Conservation (phyloP, 164 flowering plant genomes). For the Pachysandra terminalis region DNA sequence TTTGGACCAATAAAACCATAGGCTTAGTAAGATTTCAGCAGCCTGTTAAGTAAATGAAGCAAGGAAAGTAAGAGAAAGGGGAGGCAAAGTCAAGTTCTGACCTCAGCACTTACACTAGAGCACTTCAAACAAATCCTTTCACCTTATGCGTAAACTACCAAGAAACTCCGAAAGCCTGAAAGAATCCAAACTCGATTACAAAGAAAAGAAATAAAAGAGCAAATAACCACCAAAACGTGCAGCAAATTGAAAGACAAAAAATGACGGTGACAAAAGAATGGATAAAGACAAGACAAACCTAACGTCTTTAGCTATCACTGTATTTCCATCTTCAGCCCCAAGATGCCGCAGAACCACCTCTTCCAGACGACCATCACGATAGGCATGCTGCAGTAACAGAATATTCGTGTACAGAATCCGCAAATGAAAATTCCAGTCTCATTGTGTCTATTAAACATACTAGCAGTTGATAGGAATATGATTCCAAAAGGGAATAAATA, state of each 20-base stretch:
- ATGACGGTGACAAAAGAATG: neutral
- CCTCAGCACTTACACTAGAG: constrained; percentile 25
- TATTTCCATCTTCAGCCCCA: constrained; percentile 80
- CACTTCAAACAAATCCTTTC: constrained; percentile 18
- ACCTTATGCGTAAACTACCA: constrained; percentile 48
- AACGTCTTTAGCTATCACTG: constrained; percentile 74
- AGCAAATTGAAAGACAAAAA: neutral
- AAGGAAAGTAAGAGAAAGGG: neutral
- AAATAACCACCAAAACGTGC: neutral
- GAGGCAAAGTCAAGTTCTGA: neutral
- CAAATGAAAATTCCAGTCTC: neutral
- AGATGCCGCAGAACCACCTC: constrained; percentile 83
- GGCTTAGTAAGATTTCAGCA: neutral
- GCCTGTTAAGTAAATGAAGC: neutral
- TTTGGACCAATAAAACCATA: neutral
- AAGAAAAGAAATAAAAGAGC: neutral
- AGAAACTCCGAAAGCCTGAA: constrained; percentile 92
- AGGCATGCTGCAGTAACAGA: constrained; percentile 73
- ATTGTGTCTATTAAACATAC: neutral
- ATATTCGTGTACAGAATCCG: constrained; percentile 1
- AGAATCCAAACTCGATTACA: constrained; percentile 4
- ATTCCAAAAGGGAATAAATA: neutral
- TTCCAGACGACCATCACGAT: constrained; percentile 84
- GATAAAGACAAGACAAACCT: constrained; percentile 42
- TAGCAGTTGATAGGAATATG: neutral